Base-by-base conservation (phyloP, 257 asterid genomes). In the Solanum arcanum region DNA sequence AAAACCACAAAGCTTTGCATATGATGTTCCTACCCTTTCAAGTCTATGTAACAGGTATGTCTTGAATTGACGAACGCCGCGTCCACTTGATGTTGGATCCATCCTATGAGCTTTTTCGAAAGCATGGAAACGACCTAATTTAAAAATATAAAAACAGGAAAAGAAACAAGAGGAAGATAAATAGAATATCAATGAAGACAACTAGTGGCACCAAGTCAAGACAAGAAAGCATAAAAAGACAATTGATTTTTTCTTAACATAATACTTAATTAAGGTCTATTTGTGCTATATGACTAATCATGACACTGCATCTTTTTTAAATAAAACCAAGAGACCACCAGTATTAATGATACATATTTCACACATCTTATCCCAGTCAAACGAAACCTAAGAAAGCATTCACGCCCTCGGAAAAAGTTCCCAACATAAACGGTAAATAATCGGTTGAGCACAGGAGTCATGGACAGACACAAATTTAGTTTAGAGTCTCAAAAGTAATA, bases 61-160 rank as follows among this genome's bases (percentile, higher is more conserved):
- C 94, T 97, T 96, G 89, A 97, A 96, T 88, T 97, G 99, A 47
- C 99, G 96, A 91, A 97, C 97, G 81, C 99, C 99, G 70, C 98
- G 92, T 37, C 99, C 99, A 87, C 87, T 93, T 90, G 99, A 97
- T 78, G 90, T 92, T 35, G 92, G 93, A 88, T 97, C 99, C 98
- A 93, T 92, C 90, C 93, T 89, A 89, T 97, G 99, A 85, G 99
- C 98, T 90, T 93, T 97, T 92, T 97, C 99, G 72, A 97, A 95
- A 66, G 99, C 99, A 92, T 95, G 98, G 90, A 95, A 96, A 86
- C 98, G 99, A 86, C 99, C 99, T 97, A 86, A 84, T 89, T 60
- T 78, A 88, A 73, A 27, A 86, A 87, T 12, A 46, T 46, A 35
- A 74, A 59, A 72, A 88, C 72, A 85, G 37, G 70, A 87, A 70